These are phyloP conservation scores for Arthrobotrys sphaeroides DNA, from an alignment of 2,329 filamentous ascomycete genomes.

Conservation along the genomic window DNA sequence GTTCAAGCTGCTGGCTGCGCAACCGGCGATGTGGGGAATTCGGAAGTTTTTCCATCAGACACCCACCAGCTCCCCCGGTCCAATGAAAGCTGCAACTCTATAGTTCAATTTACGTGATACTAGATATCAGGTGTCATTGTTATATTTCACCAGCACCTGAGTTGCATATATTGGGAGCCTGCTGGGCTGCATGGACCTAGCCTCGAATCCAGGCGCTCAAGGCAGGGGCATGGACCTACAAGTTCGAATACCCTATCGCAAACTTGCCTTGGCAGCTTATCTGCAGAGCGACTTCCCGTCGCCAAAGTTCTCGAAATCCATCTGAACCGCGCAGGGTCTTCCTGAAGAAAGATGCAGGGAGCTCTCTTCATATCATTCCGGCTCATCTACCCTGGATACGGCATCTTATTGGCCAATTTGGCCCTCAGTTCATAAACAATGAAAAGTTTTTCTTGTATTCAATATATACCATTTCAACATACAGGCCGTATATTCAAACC, in stretches of 20 bases:
- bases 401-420: background rate
- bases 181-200: too few species aligned
- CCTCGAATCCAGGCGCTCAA: too few species aligned
- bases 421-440: background rate
- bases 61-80: background rate
- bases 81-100: background rate
- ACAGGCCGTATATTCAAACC: too few species aligned
- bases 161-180: too few species aligned
- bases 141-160: background rate
- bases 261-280: background rate
- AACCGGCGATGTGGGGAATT: too few species aligned
- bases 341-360: background rate
- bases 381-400: background rate
- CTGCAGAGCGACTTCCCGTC: background rate
- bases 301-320: background rate
- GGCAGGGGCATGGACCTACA: background rate
- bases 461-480: too few species aligned
- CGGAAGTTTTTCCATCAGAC: background rate
- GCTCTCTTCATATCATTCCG: background rate
- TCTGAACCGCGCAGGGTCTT: background rate
- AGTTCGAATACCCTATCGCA: conserved; percentile 1
- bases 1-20: too few species aligned
- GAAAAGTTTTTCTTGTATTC: background rate
- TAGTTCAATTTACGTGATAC: conserved; percentile 2
- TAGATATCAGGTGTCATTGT: background rate